Conservation (phyloP, 129 eudicot genomes). For the Chrysanthemum lavandulifolium region DNA sequence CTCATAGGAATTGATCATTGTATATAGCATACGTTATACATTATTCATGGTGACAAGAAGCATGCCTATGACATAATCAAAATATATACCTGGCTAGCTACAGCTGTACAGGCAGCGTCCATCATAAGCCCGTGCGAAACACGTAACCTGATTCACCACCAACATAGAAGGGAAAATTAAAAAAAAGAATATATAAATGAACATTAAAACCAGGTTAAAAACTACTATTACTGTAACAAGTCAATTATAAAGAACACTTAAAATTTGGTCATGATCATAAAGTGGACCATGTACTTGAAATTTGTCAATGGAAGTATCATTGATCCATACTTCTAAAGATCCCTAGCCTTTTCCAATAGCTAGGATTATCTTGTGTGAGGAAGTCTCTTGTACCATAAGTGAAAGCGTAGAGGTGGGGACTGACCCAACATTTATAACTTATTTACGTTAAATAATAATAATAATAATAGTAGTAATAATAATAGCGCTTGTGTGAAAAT, state of each 20-base stretch:
- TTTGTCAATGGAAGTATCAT: constrained; percentile 40
- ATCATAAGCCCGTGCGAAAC: constrained; percentile 87
- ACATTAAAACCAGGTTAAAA: not conserved
- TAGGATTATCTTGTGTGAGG: constrained; percentile 34
- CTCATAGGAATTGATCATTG: not conserved
- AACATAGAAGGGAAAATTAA: too few relatives aligned
- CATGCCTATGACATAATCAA: constrained; percentile 2
- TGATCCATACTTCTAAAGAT: constrained; percentile 55
- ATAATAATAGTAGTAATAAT: too few relatives aligned
- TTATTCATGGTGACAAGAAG: not conserved
- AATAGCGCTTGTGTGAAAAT: too few relatives aligned
- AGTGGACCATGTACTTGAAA: constrained; percentile 41
- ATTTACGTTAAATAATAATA: too few relatives aligned
- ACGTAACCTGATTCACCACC: constrained; percentile 59
- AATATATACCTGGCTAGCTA: constrained; percentile 80
- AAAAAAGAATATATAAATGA: not conserved
- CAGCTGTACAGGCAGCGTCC: constrained; percentile 89
- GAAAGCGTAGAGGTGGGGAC: constrained; percentile 61
- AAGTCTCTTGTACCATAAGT: constrained; percentile 43
- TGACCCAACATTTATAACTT: constrained; percentile 37
- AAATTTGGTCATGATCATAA: constrained; percentile 62
- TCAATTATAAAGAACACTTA: constrained; percentile 36
- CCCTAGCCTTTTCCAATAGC: constrained; percentile 93
- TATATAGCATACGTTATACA: constrained; percentile 10
- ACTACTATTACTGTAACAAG: too few relatives aligned